These are phyloP conservation scores for Dothidotthia symphoricarpi DNA, from an alignment of 2,329 filamentous ascomycete genomes.

Conservation along the genomic window DNA sequence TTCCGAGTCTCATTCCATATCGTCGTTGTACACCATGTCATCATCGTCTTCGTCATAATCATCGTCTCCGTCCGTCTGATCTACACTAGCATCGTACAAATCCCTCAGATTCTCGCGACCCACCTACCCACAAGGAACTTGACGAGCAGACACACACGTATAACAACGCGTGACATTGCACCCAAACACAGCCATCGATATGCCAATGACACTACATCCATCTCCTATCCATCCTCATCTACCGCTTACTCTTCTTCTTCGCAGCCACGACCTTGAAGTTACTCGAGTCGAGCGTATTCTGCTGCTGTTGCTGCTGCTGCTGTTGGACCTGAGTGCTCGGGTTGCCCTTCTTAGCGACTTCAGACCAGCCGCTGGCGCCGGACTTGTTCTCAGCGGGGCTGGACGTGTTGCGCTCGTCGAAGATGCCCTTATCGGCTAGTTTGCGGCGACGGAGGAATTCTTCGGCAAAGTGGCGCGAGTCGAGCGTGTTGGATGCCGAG, in stretches of 20 bases:
- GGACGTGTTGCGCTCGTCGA: slow-evolving; percentile 65
- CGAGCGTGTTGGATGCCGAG: slow-evolving; percentile 80
- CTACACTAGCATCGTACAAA: too few species aligned
- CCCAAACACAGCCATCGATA: too few species aligned
- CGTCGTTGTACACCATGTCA: too few species aligned
- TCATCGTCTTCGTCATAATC: too few species aligned
- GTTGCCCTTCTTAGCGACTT: slow-evolving; percentile 97
- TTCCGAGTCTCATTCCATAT: too few species aligned
- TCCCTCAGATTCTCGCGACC: too few species aligned
- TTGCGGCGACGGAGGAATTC: slow-evolving; percentile 93
- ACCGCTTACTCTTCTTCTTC: slow-evolving; percentile 75
- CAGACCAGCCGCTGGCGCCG: slow-evolving; percentile 76
- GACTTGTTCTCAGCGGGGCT: slow-evolving; percentile 47
- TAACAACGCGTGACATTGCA: too few species aligned
- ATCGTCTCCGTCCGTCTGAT: too few species aligned
- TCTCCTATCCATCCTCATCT: too few species aligned
- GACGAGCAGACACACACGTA: too few species aligned
- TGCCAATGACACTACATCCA: too few species aligned
- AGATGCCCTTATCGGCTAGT: slow-evolving; percentile 85
- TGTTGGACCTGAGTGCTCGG: slow-evolving; percentile 44
- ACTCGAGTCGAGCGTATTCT: slow-evolving; percentile 48
- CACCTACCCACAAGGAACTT: too few species aligned
- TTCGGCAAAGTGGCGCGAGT: slow-evolving; percentile 88
- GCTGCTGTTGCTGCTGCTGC: slow-evolving; percentile 40
- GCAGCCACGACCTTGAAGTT: slow-evolving; percentile 87